phyloP scores from a whole-genome alignment of 768 basidiomycete genomes.

The Suillus bovinus region DNA sequence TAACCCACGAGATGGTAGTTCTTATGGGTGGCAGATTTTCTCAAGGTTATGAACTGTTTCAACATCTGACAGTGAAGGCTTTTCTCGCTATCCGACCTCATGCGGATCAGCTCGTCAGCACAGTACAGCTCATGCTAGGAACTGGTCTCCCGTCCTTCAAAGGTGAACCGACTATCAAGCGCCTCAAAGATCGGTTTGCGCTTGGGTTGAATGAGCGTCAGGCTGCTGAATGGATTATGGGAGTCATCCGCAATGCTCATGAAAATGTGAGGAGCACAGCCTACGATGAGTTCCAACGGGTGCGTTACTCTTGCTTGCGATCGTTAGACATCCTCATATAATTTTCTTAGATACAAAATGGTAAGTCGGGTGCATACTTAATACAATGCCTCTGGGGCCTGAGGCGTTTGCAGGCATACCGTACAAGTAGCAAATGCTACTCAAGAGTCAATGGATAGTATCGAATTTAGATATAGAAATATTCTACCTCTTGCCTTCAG shows the following conservation, averaged over 20 bases:
- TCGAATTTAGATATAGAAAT: background rate
- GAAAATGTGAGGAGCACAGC: slow-evolving; percentile 93
- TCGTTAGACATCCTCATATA: background rate
- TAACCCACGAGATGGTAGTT: slow-evolving; percentile 98
- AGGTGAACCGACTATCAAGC: slow-evolving; percentile 87
- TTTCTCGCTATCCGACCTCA: slow-evolving; percentile 97
- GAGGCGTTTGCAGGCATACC: slow-evolving; percentile 27
- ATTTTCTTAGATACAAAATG: slow-evolving; percentile 45
- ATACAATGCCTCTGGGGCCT: background rate
- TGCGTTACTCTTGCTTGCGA: slow-evolving; percentile 35
- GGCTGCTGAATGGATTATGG: slow-evolving; percentile 93
- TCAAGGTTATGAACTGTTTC: slow-evolving; percentile 93
- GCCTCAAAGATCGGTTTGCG: slow-evolving; percentile 86
- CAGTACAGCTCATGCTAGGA: slow-evolving; percentile 91
- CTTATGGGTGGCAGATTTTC: slow-evolving; percentile 96
- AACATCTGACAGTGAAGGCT: slow-evolving; percentile 91
- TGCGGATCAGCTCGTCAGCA: slow-evolving; percentile 85
- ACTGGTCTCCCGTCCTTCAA: slow-evolving; percentile 97
- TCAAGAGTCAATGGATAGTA: background rate
- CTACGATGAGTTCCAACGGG: slow-evolving; percentile 95
- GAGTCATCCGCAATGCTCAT: slow-evolving; percentile 86
- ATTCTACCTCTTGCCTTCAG: background rate
- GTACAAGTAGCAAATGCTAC: slow-evolving; percentile 23
- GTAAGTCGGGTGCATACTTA: slow-evolving; percentile 21
- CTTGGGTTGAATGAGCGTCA: slow-evolving; percentile 81